These are phyloP conservation scores for Backusella australiensis DNA, from an alignment of 192 early-diverging fungal genomes.

Conservation along the genomic window DNA sequence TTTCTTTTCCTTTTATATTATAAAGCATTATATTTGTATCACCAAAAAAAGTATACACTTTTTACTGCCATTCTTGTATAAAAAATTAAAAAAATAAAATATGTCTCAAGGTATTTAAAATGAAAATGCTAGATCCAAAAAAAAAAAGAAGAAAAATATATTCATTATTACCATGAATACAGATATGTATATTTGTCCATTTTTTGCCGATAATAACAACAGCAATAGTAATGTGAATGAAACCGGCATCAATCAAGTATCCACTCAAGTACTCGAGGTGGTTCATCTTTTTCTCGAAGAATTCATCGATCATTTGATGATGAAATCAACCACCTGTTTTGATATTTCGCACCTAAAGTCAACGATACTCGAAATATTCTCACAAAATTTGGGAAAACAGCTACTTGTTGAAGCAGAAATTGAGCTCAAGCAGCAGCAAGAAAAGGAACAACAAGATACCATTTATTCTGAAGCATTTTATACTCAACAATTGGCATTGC, in stretches of 20 bases:
- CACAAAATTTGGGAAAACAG: conserved; percentile 53
- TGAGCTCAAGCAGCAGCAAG: conserved; percentile 48
- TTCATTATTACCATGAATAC: background rate
- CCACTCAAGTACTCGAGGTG: conserved; percentile 50
- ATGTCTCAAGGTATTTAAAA: too few species aligned
- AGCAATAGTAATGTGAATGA: conserved; percentile 17
- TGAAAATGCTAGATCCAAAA: too few species aligned
- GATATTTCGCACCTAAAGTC: conserved; percentile 48
- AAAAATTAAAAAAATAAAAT: too few species aligned
- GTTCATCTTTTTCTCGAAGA: conserved; percentile 57
- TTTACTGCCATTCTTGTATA: background rate
- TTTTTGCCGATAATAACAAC: background rate
- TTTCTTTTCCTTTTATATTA: background rate
- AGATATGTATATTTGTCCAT: background rate
- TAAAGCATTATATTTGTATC: background rate
- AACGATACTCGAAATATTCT: conserved; percentile 38
- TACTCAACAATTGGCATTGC: conserved; percentile 19
- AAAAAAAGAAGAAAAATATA: background rate
- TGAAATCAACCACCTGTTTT: conserved; percentile 46
- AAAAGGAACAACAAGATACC: conserved; percentile 38
- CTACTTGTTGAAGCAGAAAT: conserved; percentile 58
- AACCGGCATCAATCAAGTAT: conserved; percentile 49
- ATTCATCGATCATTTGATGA: conserved; percentile 46
- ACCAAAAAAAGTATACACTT: background rate
- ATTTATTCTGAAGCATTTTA: conserved; percentile 28